Percentiles rank a stretch among this genome's conserved stretches.
Conservation (phyloP, 768 basidiomycete species). For the Xerocomellus intermedius region DNA sequence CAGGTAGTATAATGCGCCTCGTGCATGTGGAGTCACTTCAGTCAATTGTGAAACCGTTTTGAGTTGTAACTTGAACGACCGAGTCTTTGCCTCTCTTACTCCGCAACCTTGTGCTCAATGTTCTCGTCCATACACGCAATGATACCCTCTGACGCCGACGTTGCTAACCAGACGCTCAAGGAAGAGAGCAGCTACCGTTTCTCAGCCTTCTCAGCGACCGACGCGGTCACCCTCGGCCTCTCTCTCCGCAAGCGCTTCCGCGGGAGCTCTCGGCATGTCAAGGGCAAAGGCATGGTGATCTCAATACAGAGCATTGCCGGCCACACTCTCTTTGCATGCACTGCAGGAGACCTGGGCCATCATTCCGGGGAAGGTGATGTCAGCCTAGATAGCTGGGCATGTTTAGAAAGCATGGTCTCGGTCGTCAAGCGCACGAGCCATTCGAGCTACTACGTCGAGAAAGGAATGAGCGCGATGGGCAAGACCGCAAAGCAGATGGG, state of each 20-base stretch:
- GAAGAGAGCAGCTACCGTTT: constrained; percentile 75
- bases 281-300: constrained; percentile 79
- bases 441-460: constrained; percentile 84
- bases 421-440: constrained; percentile 80
- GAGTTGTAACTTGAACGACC: background rate
- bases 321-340: constrained; percentile 77
- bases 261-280: constrained; percentile 62
- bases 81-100: constrained; percentile 6
- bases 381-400: constrained; percentile 77
- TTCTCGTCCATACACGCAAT: constrained; percentile 63
- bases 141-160: constrained; percentile 67
- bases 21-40: background rate
- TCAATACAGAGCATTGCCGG: constrained; percentile 78
- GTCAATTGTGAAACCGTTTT: background rate
- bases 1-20: background rate
- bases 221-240: constrained; percentile 77
- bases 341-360: constrained; percentile 77
- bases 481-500: constrained; percentile 74
- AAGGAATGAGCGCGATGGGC: constrained; percentile 81
- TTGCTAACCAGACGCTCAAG: constrained; percentile 65
- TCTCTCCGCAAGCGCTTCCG: constrained; percentile 85
- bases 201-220: constrained; percentile 68
- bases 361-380: constrained; percentile 68
- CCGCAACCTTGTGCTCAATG: constrained; percentile 37
- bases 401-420: constrained; percentile 75